Percentiles rank a stretch among this genome's conserved stretches.
These are phyloP conservation scores for Tritrichomonas foetus DNA, from an alignment of 208 protist genomes.

Conservation along the genomic window DNA sequence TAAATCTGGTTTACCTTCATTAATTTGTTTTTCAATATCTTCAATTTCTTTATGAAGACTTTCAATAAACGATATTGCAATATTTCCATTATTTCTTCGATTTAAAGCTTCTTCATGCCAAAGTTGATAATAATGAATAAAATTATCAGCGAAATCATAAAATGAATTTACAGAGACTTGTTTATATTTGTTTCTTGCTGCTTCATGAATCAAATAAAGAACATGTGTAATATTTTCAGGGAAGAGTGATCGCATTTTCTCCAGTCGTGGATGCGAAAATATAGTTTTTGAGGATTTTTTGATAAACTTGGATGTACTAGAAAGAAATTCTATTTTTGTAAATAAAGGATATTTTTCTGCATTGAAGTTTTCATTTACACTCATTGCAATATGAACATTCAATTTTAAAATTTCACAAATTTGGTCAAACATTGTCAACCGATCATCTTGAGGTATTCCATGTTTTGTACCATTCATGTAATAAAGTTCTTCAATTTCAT, in stretches of 20 bases:
- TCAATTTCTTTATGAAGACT: neutral
- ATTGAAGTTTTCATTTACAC: neutral
- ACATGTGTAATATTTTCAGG: neutral
- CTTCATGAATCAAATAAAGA: neutral
- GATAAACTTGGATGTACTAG: neutral
- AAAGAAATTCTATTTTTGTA: neutral
- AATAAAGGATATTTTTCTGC: neutral
- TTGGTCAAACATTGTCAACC: no score
- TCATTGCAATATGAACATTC: neutral
- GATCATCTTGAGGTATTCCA: no score
- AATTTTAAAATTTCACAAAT: neutral
- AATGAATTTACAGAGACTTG: neutral
- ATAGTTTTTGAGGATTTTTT: neutral
- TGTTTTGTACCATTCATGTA: no score
- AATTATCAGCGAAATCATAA: neutral
- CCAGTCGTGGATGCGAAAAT: neutral
- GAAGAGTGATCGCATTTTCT: neutral
- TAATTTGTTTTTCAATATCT: neutral
- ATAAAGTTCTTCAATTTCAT: no score
- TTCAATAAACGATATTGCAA: neutral
- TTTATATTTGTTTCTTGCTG: neutral
- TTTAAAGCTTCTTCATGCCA: neutral
- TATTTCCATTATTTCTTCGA: neutral
- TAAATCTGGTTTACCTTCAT: neutral
- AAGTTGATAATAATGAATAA: neutral